Evolutionary conservation across 371 early-diverging fungal species (phyloP).

Genomic region (Mucor circinelloides): DNA sequence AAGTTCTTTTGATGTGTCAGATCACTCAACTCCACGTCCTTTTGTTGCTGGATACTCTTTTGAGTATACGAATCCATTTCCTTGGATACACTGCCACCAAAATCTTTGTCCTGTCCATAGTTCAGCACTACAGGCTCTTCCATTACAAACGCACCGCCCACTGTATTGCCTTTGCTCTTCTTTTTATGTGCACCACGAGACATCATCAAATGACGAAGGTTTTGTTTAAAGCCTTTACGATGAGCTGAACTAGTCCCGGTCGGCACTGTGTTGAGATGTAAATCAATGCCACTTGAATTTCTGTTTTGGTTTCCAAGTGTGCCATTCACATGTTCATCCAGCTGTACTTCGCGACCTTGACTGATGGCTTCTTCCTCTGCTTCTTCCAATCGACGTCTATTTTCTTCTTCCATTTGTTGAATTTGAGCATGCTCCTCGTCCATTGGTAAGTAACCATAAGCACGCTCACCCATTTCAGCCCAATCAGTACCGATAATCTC

Average conservation of each 20-base stretch:
- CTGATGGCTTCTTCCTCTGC: conserved; percentile 5
- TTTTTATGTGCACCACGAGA: neutral
- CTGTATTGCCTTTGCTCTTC: neutral
- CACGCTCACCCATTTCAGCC: conserved; percentile 72
- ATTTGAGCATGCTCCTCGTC: conserved; percentile 33
- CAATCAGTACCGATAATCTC: conserved; percentile 65
- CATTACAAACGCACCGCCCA: conserved; percentile 30
- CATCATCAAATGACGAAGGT: conserved; percentile 7
- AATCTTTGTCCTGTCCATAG: conserved; percentile 29
- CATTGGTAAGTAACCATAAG: conserved; percentile 57
- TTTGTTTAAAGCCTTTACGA: conserved; percentile 7
- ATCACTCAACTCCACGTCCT: conserved; percentile 5
- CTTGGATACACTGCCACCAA: conserved; percentile 10
- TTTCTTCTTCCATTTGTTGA: conserved; percentile 11
- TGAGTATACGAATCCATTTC: neutral
- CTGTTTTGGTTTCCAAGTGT: neutral
- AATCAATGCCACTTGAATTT: conserved; percentile 8
- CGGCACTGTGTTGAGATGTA: conserved; percentile 6
- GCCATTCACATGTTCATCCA: conserved; percentile 15
- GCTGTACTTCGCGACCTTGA: neutral
- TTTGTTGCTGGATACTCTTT: neutral
- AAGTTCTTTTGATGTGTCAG: conserved; percentile 3
- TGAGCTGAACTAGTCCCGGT: neutral
- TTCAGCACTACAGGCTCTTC: conserved; percentile 36
- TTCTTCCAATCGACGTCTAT: neutral